phyloP scores from a whole-genome alignment of 352 stramenopile genomes.

The Lagenidium giganteum region DNA sequence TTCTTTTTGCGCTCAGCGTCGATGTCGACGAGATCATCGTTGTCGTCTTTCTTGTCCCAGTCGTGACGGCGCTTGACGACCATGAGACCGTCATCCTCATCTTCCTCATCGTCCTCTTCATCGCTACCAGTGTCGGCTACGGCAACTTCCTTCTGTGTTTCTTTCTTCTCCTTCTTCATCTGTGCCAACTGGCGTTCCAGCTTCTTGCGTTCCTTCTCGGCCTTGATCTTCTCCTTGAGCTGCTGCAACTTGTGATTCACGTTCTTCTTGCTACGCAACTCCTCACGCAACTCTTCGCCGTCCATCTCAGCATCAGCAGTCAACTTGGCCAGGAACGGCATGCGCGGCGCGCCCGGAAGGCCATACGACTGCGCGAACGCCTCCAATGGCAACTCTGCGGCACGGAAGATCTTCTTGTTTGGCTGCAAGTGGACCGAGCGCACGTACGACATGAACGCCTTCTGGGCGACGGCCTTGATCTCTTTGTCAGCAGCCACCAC shows the following conservation, averaged over 20 bases:
- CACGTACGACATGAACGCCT: conserved; percentile 97
- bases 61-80: conserved; percentile 88
- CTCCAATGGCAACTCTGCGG: conserved; percentile 83
- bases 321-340: conserved; percentile 87
- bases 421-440: conserved; percentile 93
- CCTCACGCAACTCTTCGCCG: conserved; percentile 62
- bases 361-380: conserved; percentile 92
- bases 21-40: too few species aligned
- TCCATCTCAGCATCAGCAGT: conserved; percentile 40
- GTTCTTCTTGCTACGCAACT: conserved; percentile 92
- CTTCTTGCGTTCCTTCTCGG: conserved; percentile 89
- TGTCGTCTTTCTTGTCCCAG: conserved; percentile 42
- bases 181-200: conserved; percentile 55
- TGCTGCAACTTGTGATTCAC: conserved; percentile 94
- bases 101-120: conserved; percentile 31
- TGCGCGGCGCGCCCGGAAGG: conserved; percentile 84
- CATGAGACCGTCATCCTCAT: conserved; percentile 84
- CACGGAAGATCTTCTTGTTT: conserved; percentile 90
- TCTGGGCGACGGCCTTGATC: conserved; percentile 92
- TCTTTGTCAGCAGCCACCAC: conserved; percentile 89
- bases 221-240: conserved; percentile 96
- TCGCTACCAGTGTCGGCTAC: conserved; percentile 16
- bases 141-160: conserved; percentile 19
- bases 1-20: conserved; percentile 66
- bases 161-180: conserved; percentile 22